phyloP scores from a whole-genome alignment of 257 asterid species.

The Solanum boliviense region DNA sequence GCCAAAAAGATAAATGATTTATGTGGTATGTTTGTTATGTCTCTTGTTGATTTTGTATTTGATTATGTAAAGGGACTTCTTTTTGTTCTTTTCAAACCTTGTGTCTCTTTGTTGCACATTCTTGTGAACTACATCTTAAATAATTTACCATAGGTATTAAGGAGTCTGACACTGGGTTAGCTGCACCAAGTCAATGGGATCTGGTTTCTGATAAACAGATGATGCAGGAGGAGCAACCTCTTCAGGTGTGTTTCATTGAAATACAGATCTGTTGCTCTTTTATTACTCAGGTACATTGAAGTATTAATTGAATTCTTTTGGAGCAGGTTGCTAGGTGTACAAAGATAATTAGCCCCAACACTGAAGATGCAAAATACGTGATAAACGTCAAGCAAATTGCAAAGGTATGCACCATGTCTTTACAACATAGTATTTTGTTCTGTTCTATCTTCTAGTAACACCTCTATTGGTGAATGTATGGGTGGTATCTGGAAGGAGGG shows the following conservation, averaged over 20 bases:
- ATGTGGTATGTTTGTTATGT: conserved; percentile 44
- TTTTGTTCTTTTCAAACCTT: background rate
- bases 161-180: conserved; percentile 95
- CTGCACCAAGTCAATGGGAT: conserved; percentile 99
- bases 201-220: conserved; percentile 96
- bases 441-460: background rate
- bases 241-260: conserved; percentile 39
- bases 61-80: background rate
- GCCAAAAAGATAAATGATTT: conserved; percentile 83
- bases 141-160: conserved; percentile 49
- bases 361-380: conserved; percentile 69
- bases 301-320: background rate
- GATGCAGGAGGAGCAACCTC: conserved; percentile 99
- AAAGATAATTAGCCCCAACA: conserved; percentile 79
- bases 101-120: background rate
- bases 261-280: background rate
- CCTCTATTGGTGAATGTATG: background rate
- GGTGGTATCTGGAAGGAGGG: background rate
- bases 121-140: background rate
- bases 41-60: background rate
- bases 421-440: background rate
- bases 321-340: conserved; percentile 87
- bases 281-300: background rate
- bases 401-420: conserved; percentile 19
- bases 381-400: conserved; percentile 76